Evolutionary conservation across 441 rosid genomes (phyloP).

Genomic region (Pelargonium myrrhifolium): DNA sequence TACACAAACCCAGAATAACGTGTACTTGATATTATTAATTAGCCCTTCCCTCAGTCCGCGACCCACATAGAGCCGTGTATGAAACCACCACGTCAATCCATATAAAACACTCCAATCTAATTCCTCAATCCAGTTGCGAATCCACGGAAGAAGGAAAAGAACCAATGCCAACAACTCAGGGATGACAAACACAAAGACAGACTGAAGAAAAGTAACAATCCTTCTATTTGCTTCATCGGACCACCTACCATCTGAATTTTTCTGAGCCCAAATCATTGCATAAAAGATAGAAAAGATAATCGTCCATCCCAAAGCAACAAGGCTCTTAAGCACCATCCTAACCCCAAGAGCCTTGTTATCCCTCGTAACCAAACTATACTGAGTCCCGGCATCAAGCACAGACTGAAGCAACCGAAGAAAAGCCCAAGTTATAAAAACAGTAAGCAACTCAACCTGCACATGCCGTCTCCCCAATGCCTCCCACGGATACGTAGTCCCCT

Average conservation of each 20-base stretch:
- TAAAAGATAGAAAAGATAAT: conserved; percentile 14
- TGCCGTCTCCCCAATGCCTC: conserved; percentile 7
- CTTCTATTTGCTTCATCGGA: neutral
- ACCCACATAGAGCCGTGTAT: neutral
- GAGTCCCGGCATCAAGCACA: conserved; percentile 6
- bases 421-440: conserved; percentile 20
- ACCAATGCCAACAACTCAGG: conserved; percentile 7
- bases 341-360: conserved; percentile 16
- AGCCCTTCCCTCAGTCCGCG: neutral
- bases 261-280: conserved; percentile 15
- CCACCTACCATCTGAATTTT: neutral
- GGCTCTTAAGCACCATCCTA: conserved; percentile 18
- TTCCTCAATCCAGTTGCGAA: neutral
- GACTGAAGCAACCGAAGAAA: conserved; percentile 14
- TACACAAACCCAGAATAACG: conserved; percentile 17
- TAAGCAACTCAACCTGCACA: conserved; percentile 18
- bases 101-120: conserved; percentile 1
- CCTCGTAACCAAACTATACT: conserved; percentile 17
- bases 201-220: neutral
- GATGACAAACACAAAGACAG: conserved; percentile 9
- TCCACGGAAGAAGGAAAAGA: neutral
- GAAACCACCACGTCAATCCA: conserved; percentile 2
- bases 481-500: conserved; percentile 10
- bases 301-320: conserved; percentile 18
- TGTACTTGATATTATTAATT: conserved; percentile 13